Evolutionary conservation across 2,329 filamentous ascomycete genomes (phyloP).

Genomic region (Phaeosphaeria sp.): DNA sequence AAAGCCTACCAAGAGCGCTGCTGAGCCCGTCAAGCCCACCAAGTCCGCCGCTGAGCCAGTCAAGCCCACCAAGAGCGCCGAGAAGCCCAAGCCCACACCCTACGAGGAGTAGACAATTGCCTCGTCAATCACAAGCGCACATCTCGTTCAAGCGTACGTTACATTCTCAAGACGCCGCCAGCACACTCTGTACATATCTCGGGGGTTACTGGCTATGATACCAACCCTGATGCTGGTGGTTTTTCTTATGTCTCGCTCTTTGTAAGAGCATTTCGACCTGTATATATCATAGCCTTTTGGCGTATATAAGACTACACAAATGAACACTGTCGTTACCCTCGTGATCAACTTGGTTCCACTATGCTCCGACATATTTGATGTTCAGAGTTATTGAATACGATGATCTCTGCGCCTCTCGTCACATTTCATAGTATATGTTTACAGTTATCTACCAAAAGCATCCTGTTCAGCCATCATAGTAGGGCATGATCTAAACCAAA

Average conservation of each 20-base stretch:
- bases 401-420: no score
- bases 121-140: not conserved
- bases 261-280: not conserved
- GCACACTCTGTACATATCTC: not conserved
- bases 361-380: not conserved
- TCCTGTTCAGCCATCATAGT: no score
- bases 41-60: no score
- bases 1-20: not conserved
- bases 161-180: not conserved
- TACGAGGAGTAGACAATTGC: slow-evolving; percentile 10
- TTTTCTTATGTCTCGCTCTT: not conserved
- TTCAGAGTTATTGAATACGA: no score
- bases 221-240: slow-evolving; percentile 1
- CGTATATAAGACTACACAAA: not conserved
- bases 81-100: slow-evolving; percentile 11
- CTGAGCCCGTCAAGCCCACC: no score
- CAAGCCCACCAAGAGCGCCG: slow-evolving; percentile 1
- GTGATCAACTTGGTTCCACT: not conserved
- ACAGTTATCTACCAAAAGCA: no score
- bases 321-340: slow-evolving; percentile 3
- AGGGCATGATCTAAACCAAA: no score
- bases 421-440: no score
- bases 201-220: not conserved
- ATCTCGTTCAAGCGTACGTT: not conserved
- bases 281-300: not conserved